These are phyloP conservation scores for Caloboletus inedulis DNA, from an alignment of 1,284 basidiomycete species.

Conservation along the genomic window DNA sequence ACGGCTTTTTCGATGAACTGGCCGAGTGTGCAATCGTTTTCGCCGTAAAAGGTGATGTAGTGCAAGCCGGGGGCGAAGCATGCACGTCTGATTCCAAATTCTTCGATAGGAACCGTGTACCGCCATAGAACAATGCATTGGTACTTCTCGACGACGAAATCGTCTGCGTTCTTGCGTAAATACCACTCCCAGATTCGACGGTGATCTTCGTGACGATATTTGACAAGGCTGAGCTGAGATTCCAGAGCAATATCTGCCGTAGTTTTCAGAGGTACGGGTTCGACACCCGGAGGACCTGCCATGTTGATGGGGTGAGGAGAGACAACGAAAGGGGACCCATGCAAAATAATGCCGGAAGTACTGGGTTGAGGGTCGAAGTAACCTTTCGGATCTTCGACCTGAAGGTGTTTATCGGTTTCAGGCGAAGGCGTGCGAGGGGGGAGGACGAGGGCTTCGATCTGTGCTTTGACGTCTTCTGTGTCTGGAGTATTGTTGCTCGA, in stretches of 20 bases:
- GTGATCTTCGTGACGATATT: slow-evolving; percentile 81
- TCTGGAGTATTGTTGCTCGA: slow-evolving; percentile 20
- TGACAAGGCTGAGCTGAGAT: slow-evolving; percentile 66
- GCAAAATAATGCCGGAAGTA: slow-evolving; percentile 24
- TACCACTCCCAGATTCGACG: slow-evolving; percentile 93
- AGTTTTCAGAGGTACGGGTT: slow-evolving; percentile 48
- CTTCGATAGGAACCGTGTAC: slow-evolving; percentile 69
- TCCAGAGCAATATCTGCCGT: slow-evolving; percentile 63
- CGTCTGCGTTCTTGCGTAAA: slow-evolving; percentile 74
- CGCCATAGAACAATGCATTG: slow-evolving; percentile 82
- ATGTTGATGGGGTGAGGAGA: slow-evolving; percentile 28
- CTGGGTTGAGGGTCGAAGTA: slow-evolving; percentile 44
- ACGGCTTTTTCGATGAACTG: slow-evolving; percentile 86
- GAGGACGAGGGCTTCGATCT: slow-evolving; percentile 65
- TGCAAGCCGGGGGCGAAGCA: slow-evolving; percentile 70
- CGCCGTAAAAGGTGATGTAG: slow-evolving; percentile 88
- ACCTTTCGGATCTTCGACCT: slow-evolving; percentile 31
- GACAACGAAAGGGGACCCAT: slow-evolving; percentile 23
- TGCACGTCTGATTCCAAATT: slow-evolving; percentile 59
- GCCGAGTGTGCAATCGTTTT: slow-evolving; percentile 89
- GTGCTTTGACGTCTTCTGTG: slow-evolving; percentile 58
- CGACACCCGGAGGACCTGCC: slow-evolving; percentile 34
- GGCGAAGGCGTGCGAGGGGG: slow-evolving; percentile 47
- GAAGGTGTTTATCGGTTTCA: slow-evolving; percentile 21
- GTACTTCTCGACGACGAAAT: slow-evolving; percentile 90